Conservation (phyloP, 257 asterid species). For the Mentha longifolia region DNA sequence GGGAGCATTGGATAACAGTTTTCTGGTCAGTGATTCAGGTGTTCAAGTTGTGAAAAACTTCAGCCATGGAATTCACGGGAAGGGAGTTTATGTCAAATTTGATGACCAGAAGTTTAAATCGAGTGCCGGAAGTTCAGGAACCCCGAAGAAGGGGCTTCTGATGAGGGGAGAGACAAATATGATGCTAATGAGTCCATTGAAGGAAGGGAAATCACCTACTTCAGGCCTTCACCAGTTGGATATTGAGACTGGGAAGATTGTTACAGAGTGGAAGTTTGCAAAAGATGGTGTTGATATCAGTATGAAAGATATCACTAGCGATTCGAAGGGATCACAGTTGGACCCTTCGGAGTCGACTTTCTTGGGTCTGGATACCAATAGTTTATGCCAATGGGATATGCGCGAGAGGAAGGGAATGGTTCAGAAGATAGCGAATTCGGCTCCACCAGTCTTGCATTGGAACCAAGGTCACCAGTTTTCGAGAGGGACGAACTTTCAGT, state of each 20-base stretch:
- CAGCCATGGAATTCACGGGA: conserved; percentile 97
- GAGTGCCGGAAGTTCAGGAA: conserved; percentile 46
- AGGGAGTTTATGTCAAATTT: conserved; percentile 87
- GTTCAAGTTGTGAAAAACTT: conserved; percentile 98
- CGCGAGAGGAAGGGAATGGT: conserved; percentile 90
- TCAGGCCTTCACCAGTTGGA: conserved; percentile 90
- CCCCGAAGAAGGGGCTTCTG: conserved; percentile 81
- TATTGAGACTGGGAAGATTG: conserved; percentile 94
- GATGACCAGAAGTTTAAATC: conserved; percentile 56
- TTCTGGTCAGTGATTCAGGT: conserved; percentile 84
- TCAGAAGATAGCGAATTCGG: conserved; percentile 64
- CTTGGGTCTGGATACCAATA: conserved; percentile 87
- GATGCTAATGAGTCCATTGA: conserved; percentile 91
- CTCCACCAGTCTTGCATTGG: conserved; percentile 88
- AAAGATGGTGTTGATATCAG: conserved; percentile 88
- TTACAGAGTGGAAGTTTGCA: conserved; percentile 92
- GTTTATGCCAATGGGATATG: conserved; percentile 98
- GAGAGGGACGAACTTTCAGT: conserved; percentile 89
- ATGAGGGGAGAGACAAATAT: conserved; percentile 98
- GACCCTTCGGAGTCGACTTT: conserved; percentile 97
- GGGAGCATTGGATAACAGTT: conserved; percentile 97
- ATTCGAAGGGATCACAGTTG: conserved; percentile 92
- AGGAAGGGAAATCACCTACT: conserved; percentile 73
- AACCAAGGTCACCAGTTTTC: conserved; percentile 95
- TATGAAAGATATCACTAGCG: conserved; percentile 84